Base-by-base conservation (phyloP, 495 filamentous ascomycete species). In the Hypoxylon intermedium region DNA sequence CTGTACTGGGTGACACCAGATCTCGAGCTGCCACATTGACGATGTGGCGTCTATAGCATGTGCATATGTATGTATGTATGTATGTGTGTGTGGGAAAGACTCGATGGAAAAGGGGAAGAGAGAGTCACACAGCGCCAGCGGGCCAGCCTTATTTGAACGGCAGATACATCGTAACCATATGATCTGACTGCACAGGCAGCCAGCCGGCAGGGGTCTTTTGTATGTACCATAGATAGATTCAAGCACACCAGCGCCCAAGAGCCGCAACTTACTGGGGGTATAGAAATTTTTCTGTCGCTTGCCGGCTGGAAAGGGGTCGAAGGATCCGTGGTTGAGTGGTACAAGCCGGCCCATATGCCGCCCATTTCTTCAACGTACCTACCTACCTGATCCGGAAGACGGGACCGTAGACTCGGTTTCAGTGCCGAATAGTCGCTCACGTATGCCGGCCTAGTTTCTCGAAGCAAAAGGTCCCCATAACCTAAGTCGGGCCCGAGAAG, bases 121-220 rank as follows among this genome's bases (percentile, higher is more conserved):
- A 54, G 43, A 54, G 50, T 63, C 47, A 42, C 26, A 54, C 47
- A 40, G 12, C 48, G 40, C 18, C 20, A 18, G 34, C 18, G 48
- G 43, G 16, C 13, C 26, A 53, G 44, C 34, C 49, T 46, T 40
- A 41, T 43, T 15, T 36, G 24, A 7, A 34, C 44, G 13, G 42
- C 23, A 36, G n/a, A n/a, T n/a, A n/a, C n/a, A n/a, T n/a, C n/a
- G n/a, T n/a, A 44, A 51, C 50, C 4, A 33, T 7, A 58, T 59
- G 54, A 65, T 52, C 23, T 65, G 54, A 65, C 34, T 37, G 13
- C 34, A 37, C 11, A n/a, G 34, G 34, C n/a, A n/a, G 34, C 2
- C 11, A 5, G 6, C n/a, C 12, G 15, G 34, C 34, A 37, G 13
- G 11, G 34, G n/a, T 13, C 3, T 13, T 13, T 26, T 15, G 3